Base-by-base conservation (phyloP, 345 rosid genomes). In the Citrus maxima region DNA sequence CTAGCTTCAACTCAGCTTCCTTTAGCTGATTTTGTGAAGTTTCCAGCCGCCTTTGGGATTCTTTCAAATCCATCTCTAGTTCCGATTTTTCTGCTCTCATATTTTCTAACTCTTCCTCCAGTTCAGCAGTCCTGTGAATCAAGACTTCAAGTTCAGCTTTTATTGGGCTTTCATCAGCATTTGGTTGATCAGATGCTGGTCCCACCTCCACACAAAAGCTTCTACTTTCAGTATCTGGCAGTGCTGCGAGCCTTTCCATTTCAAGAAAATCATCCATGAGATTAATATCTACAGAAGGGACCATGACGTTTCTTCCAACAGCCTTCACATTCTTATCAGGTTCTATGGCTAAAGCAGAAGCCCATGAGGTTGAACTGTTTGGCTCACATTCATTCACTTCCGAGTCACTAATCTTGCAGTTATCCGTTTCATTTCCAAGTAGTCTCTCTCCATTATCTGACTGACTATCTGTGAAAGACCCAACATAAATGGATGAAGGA, bases 251-350 rank as follows among this genome's bases (percentile, higher is more conserved):
- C 85, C 86, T 92, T 78, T 93, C 95, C 97, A 95, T 93, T 87
- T 95, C 99, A 24, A 95, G 92, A 86, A 95, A 95, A 81, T 95
- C 99, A 84, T 93, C 98, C 99, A 96, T 90, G 81, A 96, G 90
- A 86, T 89, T 87, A 51, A 90, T 84, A 61, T 89, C 88, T 56
- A 77, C 74, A 6, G 88, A 82, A 76, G 91, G 80, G 74, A 83
- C 67, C 85, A 86, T 80, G 1, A 80, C 65, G 56, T 79, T 87
- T 73, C 86, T 87, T 54, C 82, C 85, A 14, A 25, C 51, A 7
- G 76, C 38, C 80, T 79, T 90, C 67, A 77, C 88, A 42, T 84
- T 86, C 81, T 82, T 86, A 74, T 79, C 64, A 22, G 81, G 89
- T 75, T 85, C 89, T 40, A 82, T 37, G 27, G 79, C 79, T 27